Conservation (phyloP, 495 filamentous ascomycete species). For the Daldinia concentrica region DNA sequence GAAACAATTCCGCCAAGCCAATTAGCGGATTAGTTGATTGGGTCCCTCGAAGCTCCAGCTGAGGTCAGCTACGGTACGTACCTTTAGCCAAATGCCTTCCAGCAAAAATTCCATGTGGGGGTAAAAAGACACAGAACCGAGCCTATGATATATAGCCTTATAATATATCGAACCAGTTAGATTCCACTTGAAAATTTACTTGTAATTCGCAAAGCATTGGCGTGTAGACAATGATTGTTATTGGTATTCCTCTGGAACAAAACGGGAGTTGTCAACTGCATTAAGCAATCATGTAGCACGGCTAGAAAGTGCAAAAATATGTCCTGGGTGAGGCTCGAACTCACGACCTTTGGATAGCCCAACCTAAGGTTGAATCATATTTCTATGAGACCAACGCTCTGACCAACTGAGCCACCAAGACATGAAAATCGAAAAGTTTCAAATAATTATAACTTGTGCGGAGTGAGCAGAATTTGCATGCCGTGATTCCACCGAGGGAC, state of each 20-base stretch:
- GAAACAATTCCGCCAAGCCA: slow-evolving; percentile 31
- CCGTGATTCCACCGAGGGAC: neutral
- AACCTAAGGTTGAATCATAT: neutral
- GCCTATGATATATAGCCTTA: too few species aligned
- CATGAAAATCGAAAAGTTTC: neutral
- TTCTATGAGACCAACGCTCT: slow-evolving; percentile 7
- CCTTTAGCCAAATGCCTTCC: neutral
- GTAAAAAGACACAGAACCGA: too few species aligned
- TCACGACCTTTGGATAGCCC: slow-evolving; percentile 11
- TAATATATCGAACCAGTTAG: too few species aligned
- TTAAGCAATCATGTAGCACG: too few species aligned
- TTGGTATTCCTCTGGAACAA: too few species aligned
- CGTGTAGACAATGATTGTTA: too few species aligned
- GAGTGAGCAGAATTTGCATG: neutral
- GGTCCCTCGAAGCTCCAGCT: slow-evolving; percentile 14
- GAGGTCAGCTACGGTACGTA: slow-evolving; percentile 2
- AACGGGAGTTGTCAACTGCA: too few species aligned
- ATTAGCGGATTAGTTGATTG: too few species aligned
- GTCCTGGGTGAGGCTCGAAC: slow-evolving; percentile 5
- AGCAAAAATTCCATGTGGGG: too few species aligned
- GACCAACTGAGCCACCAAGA: slow-evolving; percentile 1
- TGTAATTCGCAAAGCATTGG: too few species aligned
- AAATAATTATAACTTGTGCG: too few species aligned
- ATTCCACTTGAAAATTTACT: too few species aligned
- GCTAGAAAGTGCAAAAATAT: neutral